Base-by-base conservation (phyloP, 2,329 filamentous ascomycete species). In the Monosporascus ibericus region DNA sequence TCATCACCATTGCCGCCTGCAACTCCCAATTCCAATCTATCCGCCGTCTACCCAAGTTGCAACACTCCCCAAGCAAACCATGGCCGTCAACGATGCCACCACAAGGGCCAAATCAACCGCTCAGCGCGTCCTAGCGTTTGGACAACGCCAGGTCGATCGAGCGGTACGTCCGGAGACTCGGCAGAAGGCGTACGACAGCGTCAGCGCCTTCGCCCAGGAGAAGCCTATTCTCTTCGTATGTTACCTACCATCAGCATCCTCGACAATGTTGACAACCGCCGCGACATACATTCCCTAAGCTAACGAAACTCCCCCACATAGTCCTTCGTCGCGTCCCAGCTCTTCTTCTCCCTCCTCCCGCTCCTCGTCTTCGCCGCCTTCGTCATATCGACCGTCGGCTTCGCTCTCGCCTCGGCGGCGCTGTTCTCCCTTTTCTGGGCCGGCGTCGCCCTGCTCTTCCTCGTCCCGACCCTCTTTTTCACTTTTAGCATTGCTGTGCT, bases 171-270 rank as follows among this genome's bases (percentile, higher is more conserved):
- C 86, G 0, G 72, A 81, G 37, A 79, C 79, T 54, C 79, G 87
- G 48, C 76, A 82, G 56, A 74, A 76, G 52, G 74, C 81, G 42
- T 76, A 84, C 59, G 72, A 78, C 17, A 75, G 72, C 44, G 68
- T 80, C 27, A 72, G 75, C 37, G 65, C 71, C 5, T 86, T 88
- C 62, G 82, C 85, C 17, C 69, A 76, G 6, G 72, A 78, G 48
- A 85, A 86, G 52, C 90, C 90, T 2, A 72, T 90, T 56, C 72
- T 91, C 44, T 84, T 87, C 51, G 87, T 90, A 74, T 22, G 84
- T 68, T 44, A 30, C 20, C 37, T 47, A 20, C 6, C 39, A 11
- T 5, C 30, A 14, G 11, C 30, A 34, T 34, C 30, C 30, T 14
- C 30, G 5, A 14, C 30, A 34, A 34, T 34, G 14, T 5, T 1